phyloP scores from a whole-genome alignment of 495 filamentous ascomycete species.

The Trichoderma virens region DNA sequence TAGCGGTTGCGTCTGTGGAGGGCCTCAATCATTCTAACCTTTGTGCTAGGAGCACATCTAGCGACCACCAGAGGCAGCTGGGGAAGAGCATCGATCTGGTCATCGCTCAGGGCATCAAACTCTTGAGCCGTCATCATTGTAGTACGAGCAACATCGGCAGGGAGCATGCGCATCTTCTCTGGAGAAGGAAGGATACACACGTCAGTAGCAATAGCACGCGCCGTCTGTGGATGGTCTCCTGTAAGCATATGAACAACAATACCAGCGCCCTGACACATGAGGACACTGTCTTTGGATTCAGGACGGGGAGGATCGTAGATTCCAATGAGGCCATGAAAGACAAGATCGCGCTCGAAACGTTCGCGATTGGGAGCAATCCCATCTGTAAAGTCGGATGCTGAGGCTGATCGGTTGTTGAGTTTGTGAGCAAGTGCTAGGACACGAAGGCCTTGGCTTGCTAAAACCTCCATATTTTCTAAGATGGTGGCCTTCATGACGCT shows the following conservation, averaged over 20 bases:
- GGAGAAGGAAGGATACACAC: slow-evolving; percentile 24
- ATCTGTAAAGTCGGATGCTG: slow-evolving; percentile 14
- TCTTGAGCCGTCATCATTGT: slow-evolving; percentile 37
- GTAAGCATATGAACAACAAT: slow-evolving; percentile 60
- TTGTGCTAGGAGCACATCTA: slow-evolving; percentile 38
- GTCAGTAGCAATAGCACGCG: slow-evolving; percentile 50
- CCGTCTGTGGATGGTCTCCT: slow-evolving; percentile 55
- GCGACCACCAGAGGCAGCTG: slow-evolving; percentile 40
- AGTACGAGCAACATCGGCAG: slow-evolving; percentile 25
- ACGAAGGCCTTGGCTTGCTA: slow-evolving; percentile 67
- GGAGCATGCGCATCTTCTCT: slow-evolving; percentile 32
- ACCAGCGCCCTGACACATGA: slow-evolving; percentile 34
- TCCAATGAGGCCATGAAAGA: slow-evolving; percentile 55
- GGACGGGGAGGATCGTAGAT: slow-evolving; percentile 60
- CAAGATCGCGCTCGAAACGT: slow-evolving; percentile 28
- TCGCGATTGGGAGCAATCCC: not conserved
- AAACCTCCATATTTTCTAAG: slow-evolving; percentile 51
- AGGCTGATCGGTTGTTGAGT: not conserved
- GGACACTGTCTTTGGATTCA: slow-evolving; percentile 44
- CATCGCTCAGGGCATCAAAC: slow-evolving; percentile 37
- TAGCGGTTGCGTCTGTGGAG: slow-evolving; percentile 38
- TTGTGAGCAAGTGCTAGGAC: slow-evolving; percentile 69
- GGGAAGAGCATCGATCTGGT: slow-evolving; percentile 36
- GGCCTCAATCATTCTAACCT: slow-evolving; percentile 35
- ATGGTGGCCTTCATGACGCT: slow-evolving; percentile 39